Base-by-base conservation (phyloP, 306 rosid genomes). In the Castanea sativa region DNA sequence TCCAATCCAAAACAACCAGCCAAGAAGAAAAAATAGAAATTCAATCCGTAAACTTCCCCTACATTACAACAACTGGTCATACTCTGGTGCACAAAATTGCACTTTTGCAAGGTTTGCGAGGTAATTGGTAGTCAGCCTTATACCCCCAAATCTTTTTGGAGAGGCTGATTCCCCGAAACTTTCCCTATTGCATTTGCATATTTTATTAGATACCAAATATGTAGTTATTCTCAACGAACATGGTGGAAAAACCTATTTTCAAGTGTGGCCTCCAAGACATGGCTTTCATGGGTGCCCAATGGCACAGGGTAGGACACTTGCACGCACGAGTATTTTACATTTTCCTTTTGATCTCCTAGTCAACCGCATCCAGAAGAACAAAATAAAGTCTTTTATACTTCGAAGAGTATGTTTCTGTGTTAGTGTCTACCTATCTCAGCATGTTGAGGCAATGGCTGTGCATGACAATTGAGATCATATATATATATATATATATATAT, bases 241-340 rank as follows among this genome's bases (percentile, higher is more conserved):
- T 60, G 19, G 33, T 12, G 68, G 19, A 14, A 60, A 23, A 60
- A 51, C 45, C 14, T 23, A 5, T 21, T 77, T 59, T 80, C 72
- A 80, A 45, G 51, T 43, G 57, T 75, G 67, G 16, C 73, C 79
- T 55, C 49, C 67, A 58, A 76, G 68, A 60, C 55, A 53, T 75
- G 20, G 18, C 11, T 20, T 29, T n/a, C n/a, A 15, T 52, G 14
- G 68, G 32, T n/a, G 32, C 61, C 43, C 55, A 73, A 6, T 73
- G 72, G 77, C 41, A 71, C 12, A 27, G 68, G 35, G 68, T 25
- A 25, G 33, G 14, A 4, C 30, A 29, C 45, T 64, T 64, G 43
- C 35, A 64, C 12, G 68, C 68, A 23, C 14, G 13, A 11, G 6
- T 27, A 30, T 30, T 35, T 1, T 8, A 64, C 41, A 63, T 14